Evolutionary conservation across 1,284 basidiomycete genomes (phyloP).

Genomic region (Wallemia mellicola): DNA sequence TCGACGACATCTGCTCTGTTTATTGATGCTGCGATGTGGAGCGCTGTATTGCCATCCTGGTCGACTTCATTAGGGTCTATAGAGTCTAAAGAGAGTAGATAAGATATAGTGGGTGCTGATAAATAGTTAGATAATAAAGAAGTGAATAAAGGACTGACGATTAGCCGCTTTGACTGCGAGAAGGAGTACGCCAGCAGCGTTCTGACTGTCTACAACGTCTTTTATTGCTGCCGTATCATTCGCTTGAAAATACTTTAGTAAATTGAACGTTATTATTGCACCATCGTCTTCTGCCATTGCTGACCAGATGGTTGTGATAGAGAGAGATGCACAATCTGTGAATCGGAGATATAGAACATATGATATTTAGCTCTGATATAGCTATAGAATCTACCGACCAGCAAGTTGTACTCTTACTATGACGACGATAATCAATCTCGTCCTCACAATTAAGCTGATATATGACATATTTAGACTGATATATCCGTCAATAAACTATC

Average conservation of each 20-base stretch:
- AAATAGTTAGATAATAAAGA: not conserved
- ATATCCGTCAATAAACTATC: not conserved
- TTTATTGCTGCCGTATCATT: not conserved
- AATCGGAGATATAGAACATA: too few relatives aligned
- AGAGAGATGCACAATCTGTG: too few relatives aligned
- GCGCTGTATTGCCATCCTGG: conserved; percentile 32
- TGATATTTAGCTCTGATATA: too few relatives aligned
- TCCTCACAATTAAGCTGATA: not conserved
- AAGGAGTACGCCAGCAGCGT: not conserved
- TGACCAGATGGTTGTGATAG: too few relatives aligned
- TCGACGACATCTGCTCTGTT: conserved; percentile 47
- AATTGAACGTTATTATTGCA: not conserved
- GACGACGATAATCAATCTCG: too few relatives aligned
- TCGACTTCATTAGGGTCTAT: conserved; percentile 10
- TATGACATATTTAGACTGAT: not conserved
- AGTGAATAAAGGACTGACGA: not conserved
- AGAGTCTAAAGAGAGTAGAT: not conserved
- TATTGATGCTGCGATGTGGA: conserved; percentile 60
- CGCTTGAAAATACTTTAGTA: not conserved
- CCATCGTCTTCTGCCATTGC: not conserved
- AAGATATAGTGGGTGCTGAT: not conserved
- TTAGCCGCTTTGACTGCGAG: not conserved
- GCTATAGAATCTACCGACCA: too few relatives aligned
- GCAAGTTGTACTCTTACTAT: too few relatives aligned
- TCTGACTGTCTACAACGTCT: not conserved